Evolutionary conservation across 352 stramenopile species (phyloP).

Genomic region (Phytophthora ramorum): DNA sequence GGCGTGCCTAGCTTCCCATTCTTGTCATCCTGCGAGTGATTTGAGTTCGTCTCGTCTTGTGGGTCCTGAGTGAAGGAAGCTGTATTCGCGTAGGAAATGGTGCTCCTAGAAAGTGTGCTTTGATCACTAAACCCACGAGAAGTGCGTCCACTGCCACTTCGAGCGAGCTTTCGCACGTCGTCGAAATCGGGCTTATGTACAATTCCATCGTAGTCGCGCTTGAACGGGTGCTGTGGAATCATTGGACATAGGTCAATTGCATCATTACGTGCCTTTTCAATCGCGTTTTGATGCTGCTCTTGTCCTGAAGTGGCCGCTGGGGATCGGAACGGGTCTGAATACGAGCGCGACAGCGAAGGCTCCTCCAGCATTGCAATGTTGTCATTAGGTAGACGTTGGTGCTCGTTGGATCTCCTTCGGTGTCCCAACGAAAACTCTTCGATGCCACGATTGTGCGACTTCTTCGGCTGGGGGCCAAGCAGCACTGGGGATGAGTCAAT

Average conservation of each 20-base stretch:
- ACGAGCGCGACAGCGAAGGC: conserved; percentile 55
- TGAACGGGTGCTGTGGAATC: conserved; percentile 54
- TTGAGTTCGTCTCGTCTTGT: conserved; percentile 32
- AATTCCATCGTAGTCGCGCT: conserved; percentile 38
- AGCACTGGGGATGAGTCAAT: conserved; percentile 40
- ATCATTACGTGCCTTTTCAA: conserved; percentile 34
- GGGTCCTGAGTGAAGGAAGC: conserved; percentile 38
- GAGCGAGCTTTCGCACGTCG: conserved; percentile 31
- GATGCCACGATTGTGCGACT: conserved; percentile 25
- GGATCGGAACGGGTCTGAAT: conserved; percentile 71
- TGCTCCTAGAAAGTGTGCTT: conserved; percentile 47
- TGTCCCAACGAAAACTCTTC: conserved; percentile 39
- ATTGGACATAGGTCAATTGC: conserved; percentile 55
- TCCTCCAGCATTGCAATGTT: conserved; percentile 36
- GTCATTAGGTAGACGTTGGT: conserved; percentile 13
- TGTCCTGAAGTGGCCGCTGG: conserved; percentile 46
- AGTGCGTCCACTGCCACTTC: conserved; percentile 33
- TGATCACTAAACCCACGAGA: conserved; percentile 42
- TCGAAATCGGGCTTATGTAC: conserved; percentile 25
- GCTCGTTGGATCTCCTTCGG: conserved; percentile 33
- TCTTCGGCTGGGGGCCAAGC: conserved; percentile 20
- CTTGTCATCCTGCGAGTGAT: conserved; percentile 31
- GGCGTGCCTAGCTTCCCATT: conserved; percentile 11
- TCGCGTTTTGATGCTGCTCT: conserved; percentile 35
- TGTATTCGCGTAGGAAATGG: conserved; percentile 45